Base-by-base conservation (phyloP, 495 filamentous ascomycete genomes). In the Neurospora sp. region DNA sequence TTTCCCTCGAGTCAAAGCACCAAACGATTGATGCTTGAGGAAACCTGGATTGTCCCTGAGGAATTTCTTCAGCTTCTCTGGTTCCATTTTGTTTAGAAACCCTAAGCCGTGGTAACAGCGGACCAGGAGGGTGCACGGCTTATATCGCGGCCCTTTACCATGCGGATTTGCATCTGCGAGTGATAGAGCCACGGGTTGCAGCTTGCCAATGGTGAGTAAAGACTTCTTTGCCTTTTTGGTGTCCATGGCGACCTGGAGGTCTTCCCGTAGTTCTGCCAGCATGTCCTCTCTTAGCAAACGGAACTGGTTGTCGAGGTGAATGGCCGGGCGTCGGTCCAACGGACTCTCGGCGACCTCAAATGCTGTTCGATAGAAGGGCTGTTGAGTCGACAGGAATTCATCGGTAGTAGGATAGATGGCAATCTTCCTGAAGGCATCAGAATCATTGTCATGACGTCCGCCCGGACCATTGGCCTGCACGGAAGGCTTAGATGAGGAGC, bases 381-480 rank as follows among this genome's bases (percentile, higher is more conserved):
- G 79, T 46, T 88, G 87, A 0, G 77, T 85, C 0, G 85, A 90
- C 1, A 83, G 73, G n/a, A 95, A 84, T 78, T 96, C 93, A 71
- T 90, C 89, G 0, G 86, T 75, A 0, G 93, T 95, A 0, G 92
- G 93, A 41, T 89, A 83, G 70, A 94, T 91, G 14, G 85, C 76
- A 44, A 93, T 91, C 39, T 88, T 66, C 1, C 89, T 85, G 75
- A 90, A 90, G 72, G 92, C 86, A 0, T 70, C 81, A 76, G 85
- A 87, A 77, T 95, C 93, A 77, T 96, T 95, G 76, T 96, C 91
- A 76, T 96, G 93, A 0, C 93, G 87, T 0, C 93, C 92, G 4
- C 93, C 93, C 5, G 91, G 88, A 0, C 77, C 74, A n/a, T 71
- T 69, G 18, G 42, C 3, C 18, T 46, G 42, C 8, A 20, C 8